phyloP scores from a whole-genome alignment of 192 early-diverging fungal species.

The Umbelopsis isabellina region DNA sequence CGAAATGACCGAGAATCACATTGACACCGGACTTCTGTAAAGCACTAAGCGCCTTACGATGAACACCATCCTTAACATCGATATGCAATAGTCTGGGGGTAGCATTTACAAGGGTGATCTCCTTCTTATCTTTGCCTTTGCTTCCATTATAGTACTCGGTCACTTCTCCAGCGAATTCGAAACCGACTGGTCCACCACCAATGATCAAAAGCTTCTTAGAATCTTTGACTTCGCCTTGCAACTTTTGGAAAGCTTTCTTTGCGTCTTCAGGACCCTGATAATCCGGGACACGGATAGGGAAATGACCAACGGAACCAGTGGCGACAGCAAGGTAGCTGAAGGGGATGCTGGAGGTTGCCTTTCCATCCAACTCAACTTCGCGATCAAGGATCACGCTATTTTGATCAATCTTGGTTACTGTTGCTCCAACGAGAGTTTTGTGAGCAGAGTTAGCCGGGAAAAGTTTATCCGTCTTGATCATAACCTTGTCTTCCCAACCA shows the following conservation, averaged over 20 bases:
- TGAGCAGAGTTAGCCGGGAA: neutral
- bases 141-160: conserved; percentile 34
- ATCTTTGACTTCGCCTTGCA: conserved; percentile 41
- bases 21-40: conserved; percentile 28
- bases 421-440: neutral
- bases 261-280: conserved; percentile 30
- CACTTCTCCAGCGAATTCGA: conserved; percentile 63
- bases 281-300: neutral
- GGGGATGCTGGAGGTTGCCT: neutral
- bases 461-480: neutral
- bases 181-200: conserved; percentile 65
- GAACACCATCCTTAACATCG: conserved; percentile 29
- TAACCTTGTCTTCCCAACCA: conserved; percentile 4
- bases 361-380: neutral
- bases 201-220: conserved; percentile 56
- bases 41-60: neutral
- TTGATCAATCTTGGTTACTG: neutral
- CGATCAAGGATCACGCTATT: neutral
- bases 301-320: neutral
- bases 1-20: conserved; percentile 22
- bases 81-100: conserved; percentile 38
- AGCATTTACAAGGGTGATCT: conserved; percentile 48
- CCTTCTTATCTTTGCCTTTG: conserved; percentile 35
- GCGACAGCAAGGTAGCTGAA: neutral
- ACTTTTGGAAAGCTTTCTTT: conserved; percentile 34